phyloP scores from a whole-genome alignment of 1,284 basidiomycete species.

The Salmacisia buchloeana region DNA sequence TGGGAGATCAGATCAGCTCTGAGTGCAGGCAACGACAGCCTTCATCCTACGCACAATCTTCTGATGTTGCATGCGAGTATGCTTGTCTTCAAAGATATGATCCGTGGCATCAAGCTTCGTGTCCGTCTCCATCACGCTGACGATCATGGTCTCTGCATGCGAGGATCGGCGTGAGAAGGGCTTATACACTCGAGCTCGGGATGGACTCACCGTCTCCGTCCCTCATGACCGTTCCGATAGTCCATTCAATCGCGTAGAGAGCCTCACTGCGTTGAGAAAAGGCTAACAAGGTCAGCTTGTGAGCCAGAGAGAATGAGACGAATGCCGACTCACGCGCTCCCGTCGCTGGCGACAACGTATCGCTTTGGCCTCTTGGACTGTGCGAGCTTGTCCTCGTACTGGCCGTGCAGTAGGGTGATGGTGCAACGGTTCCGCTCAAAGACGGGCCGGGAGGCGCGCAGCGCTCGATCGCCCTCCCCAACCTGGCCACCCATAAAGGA shows the following conservation, averaged over 20 bases:
- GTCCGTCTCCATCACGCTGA: conserved; percentile 89
- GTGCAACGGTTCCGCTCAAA: conserved; percentile 91
- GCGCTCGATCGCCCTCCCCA: conserved; percentile 9
- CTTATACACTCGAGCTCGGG: not conserved
- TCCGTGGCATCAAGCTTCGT: conserved; percentile 59
- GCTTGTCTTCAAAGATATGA: conserved; percentile 58
- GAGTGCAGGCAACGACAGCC: not conserved
- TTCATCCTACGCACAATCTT: conserved; percentile 65
- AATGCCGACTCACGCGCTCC: conserved; percentile 76
- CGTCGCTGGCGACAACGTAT: conserved; percentile 87
- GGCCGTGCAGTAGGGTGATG: conserved; percentile 70
- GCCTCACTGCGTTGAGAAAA: conserved; percentile 26
- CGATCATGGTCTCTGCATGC: conserved; percentile 50
- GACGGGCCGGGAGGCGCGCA: conserved; percentile 57
- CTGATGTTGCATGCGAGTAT: conserved; percentile 72
- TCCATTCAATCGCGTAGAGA: conserved; percentile 52
- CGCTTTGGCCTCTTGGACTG: conserved; percentile 61
- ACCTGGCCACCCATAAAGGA: conserved; percentile 1
- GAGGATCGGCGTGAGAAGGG: not conserved
- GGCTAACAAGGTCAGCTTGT: not conserved
- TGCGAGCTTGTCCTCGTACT: conserved; percentile 35
- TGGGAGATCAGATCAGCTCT: conserved; percentile 6
- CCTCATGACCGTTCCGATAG: conserved; percentile 86
- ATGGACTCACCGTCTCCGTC: conserved; percentile 80
- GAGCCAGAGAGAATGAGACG: not conserved